Evolutionary conservation across 331 rosid genomes (phyloP).

Genomic region (Acacia concinna): DNA sequence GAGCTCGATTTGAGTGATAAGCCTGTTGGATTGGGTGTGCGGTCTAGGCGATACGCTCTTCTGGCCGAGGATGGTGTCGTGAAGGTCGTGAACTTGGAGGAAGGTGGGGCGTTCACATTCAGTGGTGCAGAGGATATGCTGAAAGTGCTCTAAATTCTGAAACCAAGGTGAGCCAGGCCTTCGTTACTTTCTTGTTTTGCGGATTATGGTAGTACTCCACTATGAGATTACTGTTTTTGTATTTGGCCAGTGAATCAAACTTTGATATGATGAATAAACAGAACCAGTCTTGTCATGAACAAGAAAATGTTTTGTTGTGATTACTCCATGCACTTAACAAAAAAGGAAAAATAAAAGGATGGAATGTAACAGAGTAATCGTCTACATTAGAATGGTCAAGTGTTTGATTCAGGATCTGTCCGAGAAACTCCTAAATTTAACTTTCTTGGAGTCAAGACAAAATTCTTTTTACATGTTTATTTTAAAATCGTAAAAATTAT

Average conservation of each 20-base stretch:
- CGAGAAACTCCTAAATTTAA: too few species aligned
- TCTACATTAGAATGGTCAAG: background rate
- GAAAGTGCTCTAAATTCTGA: constrained; percentile 50
- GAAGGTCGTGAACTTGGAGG: constrained; percentile 91
- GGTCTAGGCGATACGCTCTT: constrained; percentile 82
- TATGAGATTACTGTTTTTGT: background rate
- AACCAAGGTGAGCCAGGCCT: background rate
- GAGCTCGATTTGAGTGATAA: constrained; percentile 93
- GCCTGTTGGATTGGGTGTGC: constrained; percentile 85
- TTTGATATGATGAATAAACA: constrained; percentile 16
- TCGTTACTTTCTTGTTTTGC: background rate
- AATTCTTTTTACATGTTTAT: too few species aligned
- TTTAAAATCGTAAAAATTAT: too few species aligned
- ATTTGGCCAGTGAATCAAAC: constrained; percentile 10
- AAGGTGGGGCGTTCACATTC: constrained; percentile 91
- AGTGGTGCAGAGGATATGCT: constrained; percentile 85
- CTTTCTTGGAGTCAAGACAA: too few species aligned
- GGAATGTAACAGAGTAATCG: background rate
- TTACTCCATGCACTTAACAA: too few species aligned
- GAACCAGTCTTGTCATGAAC: background rate
- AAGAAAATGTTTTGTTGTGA: constrained; percentile 12
- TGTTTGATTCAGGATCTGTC: constrained; percentile 20
- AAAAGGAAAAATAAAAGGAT: background rate
- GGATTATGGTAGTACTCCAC: background rate
- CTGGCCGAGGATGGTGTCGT: constrained; percentile 89